Evolutionary conservation across 148 eudicot genomes (phyloP).

Genomic region (Silene uniflora): DNA sequence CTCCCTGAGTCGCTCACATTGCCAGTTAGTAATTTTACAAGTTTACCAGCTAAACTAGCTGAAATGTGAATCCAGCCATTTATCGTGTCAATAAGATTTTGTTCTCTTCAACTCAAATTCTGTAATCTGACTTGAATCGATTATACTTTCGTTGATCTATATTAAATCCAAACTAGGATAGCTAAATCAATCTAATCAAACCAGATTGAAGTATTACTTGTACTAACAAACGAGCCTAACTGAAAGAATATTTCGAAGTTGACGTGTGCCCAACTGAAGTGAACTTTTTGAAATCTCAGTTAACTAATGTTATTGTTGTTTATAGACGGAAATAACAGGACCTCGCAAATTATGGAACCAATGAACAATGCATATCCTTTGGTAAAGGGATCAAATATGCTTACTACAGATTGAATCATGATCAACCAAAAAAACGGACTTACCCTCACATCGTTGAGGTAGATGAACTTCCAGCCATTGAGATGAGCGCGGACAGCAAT

Average conservation of each 20-base stretch:
- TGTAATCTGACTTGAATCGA: no score
- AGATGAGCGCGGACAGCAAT: conserved; percentile 87
- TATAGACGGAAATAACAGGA: not conserved
- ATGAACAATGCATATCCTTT: no score
- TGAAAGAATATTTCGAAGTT: not conserved
- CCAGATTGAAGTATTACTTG: no score
- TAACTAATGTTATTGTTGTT: not conserved
- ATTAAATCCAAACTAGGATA: no score
- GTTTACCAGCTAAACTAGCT: no score
- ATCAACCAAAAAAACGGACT: not conserved
- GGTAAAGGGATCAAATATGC: not conserved
- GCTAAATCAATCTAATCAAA: no score
- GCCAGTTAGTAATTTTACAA: no score
- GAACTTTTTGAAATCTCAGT: not conserved
- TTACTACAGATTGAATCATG: not conserved
- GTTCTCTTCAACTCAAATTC: no score
- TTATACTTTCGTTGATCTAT: no score
- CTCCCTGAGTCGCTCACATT: no score
- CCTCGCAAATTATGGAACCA: not conserved
- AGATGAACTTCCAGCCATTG: conserved; percentile 77
- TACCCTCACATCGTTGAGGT: conserved; percentile 76
- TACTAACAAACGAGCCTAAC: not conserved
- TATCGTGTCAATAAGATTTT: no score
- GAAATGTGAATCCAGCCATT: no score
- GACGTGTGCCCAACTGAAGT: not conserved